phyloP scores from a whole-genome alignment of 2,329 filamentous ascomycete species.

The Laburnicola sp. region DNA sequence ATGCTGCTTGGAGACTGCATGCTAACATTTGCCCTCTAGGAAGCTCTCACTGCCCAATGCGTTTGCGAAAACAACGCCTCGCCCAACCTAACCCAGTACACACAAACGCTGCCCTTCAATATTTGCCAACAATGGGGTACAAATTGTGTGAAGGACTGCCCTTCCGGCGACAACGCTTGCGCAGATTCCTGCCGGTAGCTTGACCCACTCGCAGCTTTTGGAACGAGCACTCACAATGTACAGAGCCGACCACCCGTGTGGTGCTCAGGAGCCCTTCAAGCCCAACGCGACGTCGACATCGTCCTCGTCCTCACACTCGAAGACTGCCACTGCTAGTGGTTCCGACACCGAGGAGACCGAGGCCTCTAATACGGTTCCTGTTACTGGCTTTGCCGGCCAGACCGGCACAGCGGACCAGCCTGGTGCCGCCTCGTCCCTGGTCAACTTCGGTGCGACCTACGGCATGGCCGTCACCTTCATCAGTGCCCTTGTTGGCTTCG shows the following conservation, averaged over 20 bases:
- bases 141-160: slow-evolving; percentile 67
- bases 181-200: slow-evolving; percentile 59
- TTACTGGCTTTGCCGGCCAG: slow-evolving; percentile 37
- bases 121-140: slow-evolving; percentile 71
- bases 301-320: slow-evolving; percentile 41
- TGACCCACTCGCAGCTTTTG: not conserved
- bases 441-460: slow-evolving; percentile 60
- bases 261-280: slow-evolving; percentile 65
- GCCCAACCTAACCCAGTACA: slow-evolving; percentile 77
- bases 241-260: slow-evolving; percentile 68
- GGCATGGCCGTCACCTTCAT: slow-evolving; percentile 59
- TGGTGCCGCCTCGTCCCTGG: slow-evolving; percentile 41
- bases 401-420: slow-evolving; percentile 13
- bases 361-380: slow-evolving; percentile 23
- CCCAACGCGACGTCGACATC: slow-evolving; percentile 59
- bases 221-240: slow-evolving; percentile 6
- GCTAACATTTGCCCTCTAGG: slow-evolving; percentile 17
- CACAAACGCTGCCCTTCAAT: slow-evolving; percentile 76
- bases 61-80: slow-evolving; percentile 67
- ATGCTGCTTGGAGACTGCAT: not conserved
- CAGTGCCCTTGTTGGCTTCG: slow-evolving; percentile 62
- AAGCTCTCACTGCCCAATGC: slow-evolving; percentile 69
- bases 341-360: not conserved
- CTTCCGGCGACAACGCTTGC: slow-evolving; percentile 58
- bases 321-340: slow-evolving; percentile 31